Evolutionary conservation across 148 eudicot genomes (phyloP), one percentile per base, ranked within the genome.

Genomic region (Vaccinium darrowii): DNA sequence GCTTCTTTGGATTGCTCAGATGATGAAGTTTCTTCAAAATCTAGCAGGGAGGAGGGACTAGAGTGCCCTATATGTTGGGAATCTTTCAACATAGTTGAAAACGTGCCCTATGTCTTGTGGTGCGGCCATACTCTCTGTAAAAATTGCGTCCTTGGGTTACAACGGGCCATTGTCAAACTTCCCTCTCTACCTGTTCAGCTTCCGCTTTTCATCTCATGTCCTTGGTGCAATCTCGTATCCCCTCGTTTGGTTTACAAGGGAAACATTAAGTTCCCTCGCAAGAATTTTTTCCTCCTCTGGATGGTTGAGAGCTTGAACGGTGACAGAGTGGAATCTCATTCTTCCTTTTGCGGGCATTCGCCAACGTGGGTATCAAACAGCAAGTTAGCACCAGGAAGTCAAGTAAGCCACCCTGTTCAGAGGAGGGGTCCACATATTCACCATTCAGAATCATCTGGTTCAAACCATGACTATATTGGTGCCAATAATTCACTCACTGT

Each of bases 51-150:
- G 65, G 92, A 91, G 74, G 91, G 90, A 33, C 81, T 91, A 33
- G 91, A 91, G 57, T 91, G 92, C 83, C 92, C 91, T 21, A 89
- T 91, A 89, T 91, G 92, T 84, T 89, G 90, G 88, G 92, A 91
- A 76, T 91, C 92, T 80, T 91, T 91, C 49, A 91, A 91, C 84
- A 87, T 91, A 30, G 92, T 91, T n/a, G 92, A 91, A 83, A 91
- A 91, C 72, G 84, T 91, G 52, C 92, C 92, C 60, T 91, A 89
- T 81, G 91, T 91, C 60, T 79, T 91, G 52, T 91, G 92, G 92
- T 91, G 92, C 49, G 92, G 92, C 12, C 92, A 91, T 84, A 88
- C 90, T 60, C 84, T 91, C 4, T 91, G 92, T 62, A 88, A 91
- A 78, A 89, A 91, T 81, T 91, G 92, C 80, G 62, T 91, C 43